Base-by-base conservation (phyloP, 192 early-diverging fungal species). In the Cetraspora pellucida region DNA sequence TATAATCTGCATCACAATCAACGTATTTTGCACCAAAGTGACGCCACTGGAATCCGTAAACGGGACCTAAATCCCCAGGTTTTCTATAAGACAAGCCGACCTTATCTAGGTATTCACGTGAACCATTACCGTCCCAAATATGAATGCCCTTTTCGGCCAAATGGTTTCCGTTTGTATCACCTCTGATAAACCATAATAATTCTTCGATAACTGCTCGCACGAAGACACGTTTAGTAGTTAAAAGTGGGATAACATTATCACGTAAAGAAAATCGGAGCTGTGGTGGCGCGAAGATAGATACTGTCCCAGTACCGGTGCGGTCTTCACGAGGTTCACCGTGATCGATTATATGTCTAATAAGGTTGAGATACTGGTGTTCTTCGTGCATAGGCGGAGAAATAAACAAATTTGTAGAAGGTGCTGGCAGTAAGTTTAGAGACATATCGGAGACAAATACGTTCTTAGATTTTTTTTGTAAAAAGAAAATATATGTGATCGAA, bases 11-110 rank as follows among this genome's bases (percentile, higher is more conserved):
- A 74, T 98, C 91, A 44, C 89, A 89, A 67, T 90, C 89, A 57
- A 81, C 77, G 80, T 99, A 99, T 63, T 91, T 78, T 1, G 98
- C 98, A 0, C 98, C 98, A 89, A 99, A 99, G 78, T 98, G 95
- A 37, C 98, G 85, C 98, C 98, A 99, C 77, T 99, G 98, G 83
- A 96, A 99, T 16, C 98, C 98, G 76, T 99, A 99, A 23, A 99
- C 94, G 1, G 95, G 95, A 0, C 97, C 97, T 28, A 99, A 78
- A 70, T 98, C 97, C 17, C 97, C 96, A 49, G 91, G 92, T 46
- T 89, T 85, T 30, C 92, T 86, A 74, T 96, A 76, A 0, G 77
- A 37, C 23, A 98, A 81, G 0, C 96, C 96, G 14, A 92, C 81
- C 64, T 85, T 85, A 82, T 98, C 97, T n/a, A 99, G 83, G 68